Evolutionary conservation across 805 yeast genomes (phyloP), one percentile per base, ranked within the genome.

Genomic region (Candida piceae): DNA sequence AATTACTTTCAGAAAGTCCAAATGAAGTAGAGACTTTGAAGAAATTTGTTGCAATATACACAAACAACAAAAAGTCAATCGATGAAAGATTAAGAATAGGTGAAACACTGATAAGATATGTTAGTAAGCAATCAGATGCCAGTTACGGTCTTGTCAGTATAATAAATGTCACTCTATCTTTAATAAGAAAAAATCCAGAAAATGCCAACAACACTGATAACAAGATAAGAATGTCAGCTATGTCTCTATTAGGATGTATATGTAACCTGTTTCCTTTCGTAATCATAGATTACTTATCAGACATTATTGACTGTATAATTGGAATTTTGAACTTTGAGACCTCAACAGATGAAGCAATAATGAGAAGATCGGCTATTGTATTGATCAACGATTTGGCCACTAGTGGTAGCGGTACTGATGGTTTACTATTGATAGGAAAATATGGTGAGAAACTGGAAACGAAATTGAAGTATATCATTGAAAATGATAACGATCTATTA

Each of bases 81-180:
- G 96, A 88, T 51, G 83, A 79, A 38, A 62, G 81, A n/a, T 61
- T 93, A 33, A 74, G 84, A 41, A 63, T 85, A 13, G 97, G 97
- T 22, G 98, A 90, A 55, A 93, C 84, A 1, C 46, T 90, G 1
- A 58, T 76, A 18, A 69, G 84, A 20, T 77, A 70, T 42, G 66
- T 88, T 20, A 74, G n/a, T n/a, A n/a, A n/a, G n/a, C n/a, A n/a
- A n/a, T n/a, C n/a, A n/a, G n/a, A n/a, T n/a, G n/a, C n/a, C n/a
- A n/a, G n/a, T n/a, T n/a, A 50, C 1, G 54, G 82, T 11, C 67
- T 74, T 1, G 60, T 58, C 8, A 35, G 50, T 1, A 54, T 87
- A 4, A 67, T 75, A 1, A 53, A 60, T 4, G 49, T 67, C 0
- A 67, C 77, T 20, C 50, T 84, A 3, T 29, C 46, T 1, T 52